These are phyloP conservation scores for Heracleum sosnowskyi DNA, from an alignment of 129 eudicot genomes.

Conservation along the genomic window DNA sequence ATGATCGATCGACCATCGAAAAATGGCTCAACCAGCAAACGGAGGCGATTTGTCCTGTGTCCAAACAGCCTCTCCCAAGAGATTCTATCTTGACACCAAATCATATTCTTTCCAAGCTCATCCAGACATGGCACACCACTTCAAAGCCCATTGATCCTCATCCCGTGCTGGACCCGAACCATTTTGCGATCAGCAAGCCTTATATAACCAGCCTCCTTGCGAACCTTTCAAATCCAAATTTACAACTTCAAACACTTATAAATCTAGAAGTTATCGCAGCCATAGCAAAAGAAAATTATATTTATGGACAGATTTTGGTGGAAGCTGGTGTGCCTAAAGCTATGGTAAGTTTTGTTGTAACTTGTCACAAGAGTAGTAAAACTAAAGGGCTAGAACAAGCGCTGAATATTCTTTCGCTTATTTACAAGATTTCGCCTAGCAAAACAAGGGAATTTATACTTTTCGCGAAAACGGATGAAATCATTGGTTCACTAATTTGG, in stretches of 20 bases:
- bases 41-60: slow-evolving; percentile 57
- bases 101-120: slow-evolving; percentile 63
- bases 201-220: slow-evolving; percentile 20
- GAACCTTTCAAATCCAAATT: slow-evolving; percentile 18
- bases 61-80: slow-evolving; percentile 51
- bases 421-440: slow-evolving; percentile 15
- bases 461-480: slow-evolving; percentile 20
- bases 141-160: slow-evolving; percentile 16
- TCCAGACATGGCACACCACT: slow-evolving; percentile 49
- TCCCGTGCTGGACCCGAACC: slow-evolving; percentile 8
- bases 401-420: slow-evolving; percentile 29
- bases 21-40: slow-evolving; percentile 40
- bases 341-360: slow-evolving; percentile 24
- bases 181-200: slow-evolving; percentile 5
- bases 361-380: slow-evolving; percentile 23
- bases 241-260: slow-evolving; percentile 27
- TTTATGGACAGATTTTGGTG: slow-evolving; percentile 21
- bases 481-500: slow-evolving; percentile 45
- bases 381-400: slow-evolving; percentile 37
- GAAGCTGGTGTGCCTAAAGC: slow-evolving; percentile 39
- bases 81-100: slow-evolving; percentile 51
- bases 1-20: slow-evolving; percentile 65
- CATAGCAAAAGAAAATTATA: slow-evolving; percentile 14
- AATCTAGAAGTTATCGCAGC: slow-evolving; percentile 29
- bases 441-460: slow-evolving; percentile 7